Evolutionary conservation across 352 stramenopile genomes (phyloP), one percentile per base, ranked within the genome.

Genomic region (Sclerospora graminicola): DNA sequence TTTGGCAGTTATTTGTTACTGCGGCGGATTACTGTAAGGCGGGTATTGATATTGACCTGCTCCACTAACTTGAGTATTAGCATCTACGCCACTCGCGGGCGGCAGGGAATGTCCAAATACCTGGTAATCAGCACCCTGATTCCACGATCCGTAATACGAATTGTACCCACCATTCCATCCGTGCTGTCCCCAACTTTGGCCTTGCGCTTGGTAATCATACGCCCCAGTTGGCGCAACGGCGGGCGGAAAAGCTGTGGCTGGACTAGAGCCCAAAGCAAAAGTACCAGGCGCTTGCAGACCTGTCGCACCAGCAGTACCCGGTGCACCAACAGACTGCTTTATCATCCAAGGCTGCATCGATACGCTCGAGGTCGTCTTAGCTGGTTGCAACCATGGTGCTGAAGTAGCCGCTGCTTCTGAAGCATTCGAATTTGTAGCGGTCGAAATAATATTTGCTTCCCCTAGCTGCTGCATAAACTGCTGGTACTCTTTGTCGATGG

Each of bases 401-500:
- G 62, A 60, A 4, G 36, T 44, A 2, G 38, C 27, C 4, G 42
- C 26, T 34, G 26, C 19, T 24, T 48, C 42, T 21, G 48, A n/a
- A 32, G n/a, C 19, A 7, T 50, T 46, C 15, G 45, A 41, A 35
- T 74, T 84, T 16, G 59, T 59, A 4, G 76, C 71, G 6, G 66
- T 65, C 35, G 78, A 84, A 19, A 79, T 80, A 8, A 84, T 46
- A 10, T 76, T 65, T 27, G 80, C 82, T 63, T 92, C 77, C 1
- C 81, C 81, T 4, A 92, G 57, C 45, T 92, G 81, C 42, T 92
- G 73, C 81, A 92, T 88, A 47, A 92, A 89, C 11, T 74, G 83
- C 31, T 80, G 66, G 59, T 89, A 92, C 48, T 92, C 81, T 51
- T 89, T 70, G 54, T 92, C 75, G 21, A 89, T 89, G 21, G 67